A percentile compares a stretch with the other conserved stretches of the same genome.
These are phyloP conservation scores for Thelonectria rubi DNA, from an alignment of 2,329 filamentous ascomycete genomes.

Conservation along the genomic window DNA sequence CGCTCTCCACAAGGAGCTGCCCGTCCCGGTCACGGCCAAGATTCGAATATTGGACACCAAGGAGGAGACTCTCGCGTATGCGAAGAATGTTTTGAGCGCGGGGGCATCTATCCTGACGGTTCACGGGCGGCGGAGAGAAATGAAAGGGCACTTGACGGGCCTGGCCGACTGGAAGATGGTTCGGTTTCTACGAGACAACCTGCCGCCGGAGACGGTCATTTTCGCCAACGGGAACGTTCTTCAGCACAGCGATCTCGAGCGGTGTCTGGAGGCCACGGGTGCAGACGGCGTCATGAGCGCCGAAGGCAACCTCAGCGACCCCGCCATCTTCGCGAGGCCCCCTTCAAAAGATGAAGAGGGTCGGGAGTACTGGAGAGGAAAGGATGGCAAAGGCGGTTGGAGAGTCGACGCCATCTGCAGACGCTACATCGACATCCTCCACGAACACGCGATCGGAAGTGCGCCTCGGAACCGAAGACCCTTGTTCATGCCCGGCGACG, in stretches of 20 bases:
- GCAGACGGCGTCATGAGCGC: conserved; percentile 96
- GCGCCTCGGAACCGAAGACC: conserved; percentile 73
- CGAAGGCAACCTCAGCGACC: conserved; percentile 93
- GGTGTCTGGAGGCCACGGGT: conserved; percentile 83
- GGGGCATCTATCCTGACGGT: conserved; percentile 95
- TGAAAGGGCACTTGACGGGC: conserved; percentile 96
- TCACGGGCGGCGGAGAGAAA: conserved; percentile 86
- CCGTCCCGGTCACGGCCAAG: conserved; percentile 92
- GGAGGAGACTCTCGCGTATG: conserved; percentile 89
- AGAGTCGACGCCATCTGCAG: conserved; percentile 87
- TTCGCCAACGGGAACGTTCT: conserved; percentile 98
- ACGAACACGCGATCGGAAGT: conserved; percentile 75
- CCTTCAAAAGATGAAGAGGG: conserved; percentile 72
- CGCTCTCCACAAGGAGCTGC: conserved; percentile 79
- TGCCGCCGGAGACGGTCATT: conserved; percentile 88
- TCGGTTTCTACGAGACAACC: conserved; percentile 79
- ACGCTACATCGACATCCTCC: conserved; percentile 89
- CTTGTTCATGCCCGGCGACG: conserved; percentile 74
- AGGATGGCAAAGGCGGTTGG: conserved; percentile 82
- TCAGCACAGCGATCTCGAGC: conserved; percentile 78
- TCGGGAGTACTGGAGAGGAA: conserved; percentile 86
- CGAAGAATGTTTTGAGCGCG: conserved; percentile 83
- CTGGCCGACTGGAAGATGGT: conserved; percentile 92
- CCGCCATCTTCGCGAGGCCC: conserved; percentile 79
- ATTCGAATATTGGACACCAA: conserved; percentile 88